Conservation (phyloP, 2,329 filamentous ascomycete species). For the Aspergillus transmontanensis region DNA sequence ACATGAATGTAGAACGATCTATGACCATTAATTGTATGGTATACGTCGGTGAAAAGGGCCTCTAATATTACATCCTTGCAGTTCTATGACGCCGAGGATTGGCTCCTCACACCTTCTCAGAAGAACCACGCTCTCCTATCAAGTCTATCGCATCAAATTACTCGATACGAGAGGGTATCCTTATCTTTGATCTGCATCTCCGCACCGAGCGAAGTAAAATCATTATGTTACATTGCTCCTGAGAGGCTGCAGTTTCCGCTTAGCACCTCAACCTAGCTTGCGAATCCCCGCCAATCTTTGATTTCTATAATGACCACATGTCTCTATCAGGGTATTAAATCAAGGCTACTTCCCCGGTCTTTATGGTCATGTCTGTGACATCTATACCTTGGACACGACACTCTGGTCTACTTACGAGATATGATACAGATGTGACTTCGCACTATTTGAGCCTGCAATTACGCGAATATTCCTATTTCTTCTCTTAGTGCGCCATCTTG, state of each 20-base stretch:
- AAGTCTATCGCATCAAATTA: not conserved
- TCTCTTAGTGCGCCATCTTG: not conserved
- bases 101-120: not conserved
- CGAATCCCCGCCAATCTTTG: not conserved
- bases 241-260: slow-evolving; percentile 4
- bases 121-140: not conserved
- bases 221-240: slow-evolving; percentile 14
- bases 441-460: not conserved
- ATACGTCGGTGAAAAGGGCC: not conserved
- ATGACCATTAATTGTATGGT: not conserved
- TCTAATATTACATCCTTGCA: not conserved
- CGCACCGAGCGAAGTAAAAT: slow-evolving; percentile 24
- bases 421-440: not conserved
- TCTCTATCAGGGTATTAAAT: not conserved
- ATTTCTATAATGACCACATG: not conserved
- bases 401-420: not conserved
- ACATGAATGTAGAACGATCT: not conserved
- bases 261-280: not conserved
- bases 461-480: not conserved
- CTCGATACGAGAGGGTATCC: slow-evolving; percentile 1
- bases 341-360: not conserved
- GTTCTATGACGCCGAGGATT: not conserved
- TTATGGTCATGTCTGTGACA: not conserved
- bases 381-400: not conserved
- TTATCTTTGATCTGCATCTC: slow-evolving; percentile 21